These are phyloP conservation scores for Herpotrichia juniperi DNA, from an alignment of 2,329 filamentous ascomycete species.

Conservation along the genomic window DNA sequence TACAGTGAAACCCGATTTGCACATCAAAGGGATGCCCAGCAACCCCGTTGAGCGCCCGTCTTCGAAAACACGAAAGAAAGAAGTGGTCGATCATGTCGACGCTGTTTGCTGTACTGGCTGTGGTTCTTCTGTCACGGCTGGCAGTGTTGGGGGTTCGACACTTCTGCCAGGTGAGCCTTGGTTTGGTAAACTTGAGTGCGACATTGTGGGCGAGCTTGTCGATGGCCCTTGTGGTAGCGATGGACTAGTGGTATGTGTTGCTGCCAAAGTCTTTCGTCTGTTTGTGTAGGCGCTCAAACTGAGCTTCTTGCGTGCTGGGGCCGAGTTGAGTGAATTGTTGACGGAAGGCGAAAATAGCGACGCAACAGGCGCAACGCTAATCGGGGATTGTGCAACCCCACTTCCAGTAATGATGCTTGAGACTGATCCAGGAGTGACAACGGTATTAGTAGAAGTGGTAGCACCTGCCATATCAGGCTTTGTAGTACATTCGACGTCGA, in stretches of 20 bases:
- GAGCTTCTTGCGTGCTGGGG: conserved; percentile 55
- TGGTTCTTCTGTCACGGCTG: conserved; percentile 34
- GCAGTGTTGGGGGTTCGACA: conserved; percentile 27
- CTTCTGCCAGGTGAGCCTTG: conserved; percentile 34
- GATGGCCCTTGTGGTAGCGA: conserved; percentile 30
- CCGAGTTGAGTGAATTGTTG: conserved; percentile 48
- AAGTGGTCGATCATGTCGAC: conserved; percentile 20
- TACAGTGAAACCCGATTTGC: conserved; percentile 25
- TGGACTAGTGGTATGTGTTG: conserved; percentile 31
- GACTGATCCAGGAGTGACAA: conserved; percentile 32
- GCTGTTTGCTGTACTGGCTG: conserved; percentile 21
- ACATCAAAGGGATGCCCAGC: conserved; percentile 18
- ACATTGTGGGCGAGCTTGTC: conserved; percentile 40
- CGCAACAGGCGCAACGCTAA: conserved; percentile 17
- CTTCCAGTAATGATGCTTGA: conserved; percentile 24
- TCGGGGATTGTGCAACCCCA: conserved; percentile 37
- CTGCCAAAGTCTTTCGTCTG: conserved; percentile 47
- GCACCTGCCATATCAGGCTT: conserved; percentile 29
- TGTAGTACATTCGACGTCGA: conserved; percentile 37
- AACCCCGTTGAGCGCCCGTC: conserved; percentile 19
- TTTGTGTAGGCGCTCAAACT: conserved; percentile 59
- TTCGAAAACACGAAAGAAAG: neutral
- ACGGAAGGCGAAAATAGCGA: conserved; percentile 48
- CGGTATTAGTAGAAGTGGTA: conserved; percentile 16
- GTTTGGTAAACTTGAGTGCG: conserved; percentile 35